These are phyloP conservation scores for Nitzschia palea DNA, from an alignment of 108 stramenopile genomes.

Conservation along the genomic window DNA sequence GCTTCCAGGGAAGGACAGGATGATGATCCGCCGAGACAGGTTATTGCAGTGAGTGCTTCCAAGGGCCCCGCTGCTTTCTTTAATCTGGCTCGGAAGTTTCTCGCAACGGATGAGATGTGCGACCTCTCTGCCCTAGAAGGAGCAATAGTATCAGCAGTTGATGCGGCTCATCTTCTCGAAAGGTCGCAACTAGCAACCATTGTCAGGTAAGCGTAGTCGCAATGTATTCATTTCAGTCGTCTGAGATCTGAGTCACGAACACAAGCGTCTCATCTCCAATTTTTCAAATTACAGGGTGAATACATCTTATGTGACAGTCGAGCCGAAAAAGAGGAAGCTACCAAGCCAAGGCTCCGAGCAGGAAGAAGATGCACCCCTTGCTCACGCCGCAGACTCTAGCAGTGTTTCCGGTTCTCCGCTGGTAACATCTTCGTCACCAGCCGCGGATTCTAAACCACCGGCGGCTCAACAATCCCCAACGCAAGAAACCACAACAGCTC, in stretches of 20 bases:
- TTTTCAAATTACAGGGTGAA: conserved; percentile 44
- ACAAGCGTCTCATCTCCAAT: background rate
- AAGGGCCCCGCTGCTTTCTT: conserved; percentile 83
- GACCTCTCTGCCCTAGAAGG: conserved; percentile 86
- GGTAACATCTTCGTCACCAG: conserved; percentile 5
- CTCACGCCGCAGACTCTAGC: background rate
- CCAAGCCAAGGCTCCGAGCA: conserved; percentile 6
- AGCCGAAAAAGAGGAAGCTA: conserved; percentile 59
- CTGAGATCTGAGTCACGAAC: background rate
- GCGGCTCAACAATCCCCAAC: conserved; percentile 1
- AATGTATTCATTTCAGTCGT: background rate
- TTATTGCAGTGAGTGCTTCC: conserved; percentile 86
- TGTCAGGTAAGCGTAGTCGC: conserved; percentile 47
- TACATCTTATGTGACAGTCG: conserved; percentile 77
- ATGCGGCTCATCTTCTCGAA: conserved; percentile 84
- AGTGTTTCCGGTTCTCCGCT: conserved; percentile 9
- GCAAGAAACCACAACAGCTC: too few relatives aligned
- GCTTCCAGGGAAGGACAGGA: conserved; percentile 1
- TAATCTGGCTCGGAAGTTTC: conserved; percentile 80
- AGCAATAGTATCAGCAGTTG: conserved; percentile 83
- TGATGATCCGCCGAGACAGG: conserved; percentile 50
- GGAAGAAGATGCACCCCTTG: background rate
- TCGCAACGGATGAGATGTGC: conserved; percentile 77
- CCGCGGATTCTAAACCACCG: background rate
- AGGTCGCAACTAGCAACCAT: conserved; percentile 79